Conservation (phyloP, 2,329 filamentous ascomycete species). For the Fusarium sp. region DNA sequence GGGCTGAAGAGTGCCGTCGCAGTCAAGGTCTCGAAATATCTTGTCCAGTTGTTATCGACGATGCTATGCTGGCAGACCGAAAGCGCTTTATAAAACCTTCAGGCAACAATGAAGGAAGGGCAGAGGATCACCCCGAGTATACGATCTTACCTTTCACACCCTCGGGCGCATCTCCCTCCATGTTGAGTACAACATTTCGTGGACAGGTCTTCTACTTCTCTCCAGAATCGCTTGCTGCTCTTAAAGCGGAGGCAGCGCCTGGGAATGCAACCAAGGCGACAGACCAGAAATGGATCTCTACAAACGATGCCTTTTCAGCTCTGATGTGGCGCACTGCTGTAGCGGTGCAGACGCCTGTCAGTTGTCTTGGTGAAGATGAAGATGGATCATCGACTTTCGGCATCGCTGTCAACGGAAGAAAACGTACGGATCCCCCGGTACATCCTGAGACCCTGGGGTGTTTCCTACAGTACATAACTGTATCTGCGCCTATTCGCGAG, state of each 20-base stretch:
- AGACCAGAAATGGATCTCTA: slow-evolving; percentile 26
- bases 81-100: not conserved
- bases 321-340: slow-evolving; percentile 28
- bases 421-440: slow-evolving; percentile 13
- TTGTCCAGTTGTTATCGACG: not conserved
- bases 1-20: slow-evolving; percentile 31
- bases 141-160: slow-evolving; percentile 13
- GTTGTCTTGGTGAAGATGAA: slow-evolving; percentile 6
- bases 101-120: slow-evolving; percentile 15
- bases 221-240: slow-evolving; percentile 8
- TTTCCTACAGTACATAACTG: slow-evolving; percentile 27
- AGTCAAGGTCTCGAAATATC: slow-evolving; percentile 2
- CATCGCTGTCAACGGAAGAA: slow-evolving; percentile 29
- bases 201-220: slow-evolving; percentile 35
- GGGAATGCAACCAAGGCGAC: not conserved
- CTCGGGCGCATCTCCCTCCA: slow-evolving; percentile 2
- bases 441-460: slow-evolving; percentile 25
- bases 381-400: slow-evolving; percentile 9
- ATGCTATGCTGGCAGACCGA: slow-evolving; percentile 19
- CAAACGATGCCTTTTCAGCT: slow-evolving; percentile 35
- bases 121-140: slow-evolving; percentile 27
- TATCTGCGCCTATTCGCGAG: slow-evolving; percentile 19
- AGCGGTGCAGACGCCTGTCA: slow-evolving; percentile 16
- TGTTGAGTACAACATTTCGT: slow-evolving; percentile 11
- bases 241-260: slow-evolving; percentile 22